Base-by-base conservation (phyloP, 179 eudicot genomes). In the Drosera spatulata region DNA sequence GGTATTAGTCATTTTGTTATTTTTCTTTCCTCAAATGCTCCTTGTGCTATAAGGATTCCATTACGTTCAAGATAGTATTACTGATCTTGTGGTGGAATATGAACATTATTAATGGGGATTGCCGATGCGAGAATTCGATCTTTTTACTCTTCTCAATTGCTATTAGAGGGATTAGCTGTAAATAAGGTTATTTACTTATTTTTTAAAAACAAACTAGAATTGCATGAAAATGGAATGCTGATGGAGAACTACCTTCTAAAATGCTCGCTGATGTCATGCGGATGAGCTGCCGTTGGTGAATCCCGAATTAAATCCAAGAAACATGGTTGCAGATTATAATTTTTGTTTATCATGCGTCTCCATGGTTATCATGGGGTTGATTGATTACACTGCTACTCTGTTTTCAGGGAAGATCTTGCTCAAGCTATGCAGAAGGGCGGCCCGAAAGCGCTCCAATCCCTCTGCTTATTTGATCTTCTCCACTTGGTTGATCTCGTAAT, bases 401-500 rank as follows among this genome's bases (percentile, higher is more conserved):
- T 47, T 3, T 49, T 85, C 44, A 65, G 69, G 62, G 58, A 58
- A 37, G 55, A 65, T 42, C 58, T 65, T 42, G 62, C 62, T 22
- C 79, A 82, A 66, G 78, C 71, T 65, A 65, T 94, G 39, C 76
- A 70, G 66, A 80, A 69, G 69, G 71, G 82, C 4, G 97, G 97
- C 11, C 97, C 95, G 66, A 56, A 61, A 15, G 50, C 52, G 56
- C 79, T 94, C 64, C 75, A 71, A 55, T 62, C 81, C 68, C 76
- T 89, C 40, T 51, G 65, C 56, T 66, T 75, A 59, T 51, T 40
- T 47, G 82, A 85, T 74, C 77, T 85, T 67, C 77, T 71, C 71
- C 80, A 80, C 62, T 71, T 94, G 64, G 79, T 90, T 41, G 79
- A 79, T 69, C 55, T 81, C 58, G 64, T 94, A 56, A 71, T 94